Conservation (phyloP, 495 filamentous ascomycete genomes). For the Parathielavia appendiculata region DNA sequence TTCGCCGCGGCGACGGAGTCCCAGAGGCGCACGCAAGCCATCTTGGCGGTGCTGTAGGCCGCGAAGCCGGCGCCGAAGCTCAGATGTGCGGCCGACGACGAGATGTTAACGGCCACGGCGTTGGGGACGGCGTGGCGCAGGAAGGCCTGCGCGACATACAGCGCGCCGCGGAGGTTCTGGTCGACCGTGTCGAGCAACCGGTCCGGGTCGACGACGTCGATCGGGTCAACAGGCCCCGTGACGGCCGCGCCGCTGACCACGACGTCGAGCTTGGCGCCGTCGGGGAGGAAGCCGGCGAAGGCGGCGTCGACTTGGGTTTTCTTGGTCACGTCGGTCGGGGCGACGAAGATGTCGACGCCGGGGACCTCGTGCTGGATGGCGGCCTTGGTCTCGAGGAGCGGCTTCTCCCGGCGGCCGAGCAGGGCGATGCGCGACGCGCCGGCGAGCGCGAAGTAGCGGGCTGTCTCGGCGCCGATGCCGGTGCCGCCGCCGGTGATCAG, state of each 20-base stretch:
- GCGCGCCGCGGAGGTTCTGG: slow-evolving; percentile 40
- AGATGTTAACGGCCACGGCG: slow-evolving; percentile 8
- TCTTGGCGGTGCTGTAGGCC: neutral
- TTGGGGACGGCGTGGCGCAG: slow-evolving; percentile 4
- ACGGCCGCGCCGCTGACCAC: slow-evolving; percentile 15
- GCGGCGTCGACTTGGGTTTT: slow-evolving; percentile 14
- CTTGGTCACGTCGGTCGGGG: slow-evolving; percentile 16
- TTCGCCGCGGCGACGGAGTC: slow-evolving; percentile 1
- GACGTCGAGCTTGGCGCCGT: slow-evolving; percentile 12
- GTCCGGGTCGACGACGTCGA: slow-evolving; percentile 25
- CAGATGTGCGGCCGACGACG: neutral
- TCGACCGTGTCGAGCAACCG: slow-evolving; percentile 18
- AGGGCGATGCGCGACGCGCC: slow-evolving; percentile 31
- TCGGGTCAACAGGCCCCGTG: neutral
- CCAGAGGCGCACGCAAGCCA: neutral
- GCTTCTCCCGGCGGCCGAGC: slow-evolving; percentile 20
- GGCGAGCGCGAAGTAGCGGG: slow-evolving; percentile 29
- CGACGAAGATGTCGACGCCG: slow-evolving; percentile 12
- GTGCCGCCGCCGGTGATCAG: slow-evolving; percentile 46
- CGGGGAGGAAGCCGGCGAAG: neutral
- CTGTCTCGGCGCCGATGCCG: slow-evolving; percentile 33
- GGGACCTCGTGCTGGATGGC: slow-evolving; percentile 12
- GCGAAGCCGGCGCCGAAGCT: neutral
- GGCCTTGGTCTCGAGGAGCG: slow-evolving; percentile 9
- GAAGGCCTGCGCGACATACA: slow-evolving; percentile 36